Base-by-base conservation (phyloP, 225 moss, liverwort and hornwort species). In the Polytrichum commune region DNA sequence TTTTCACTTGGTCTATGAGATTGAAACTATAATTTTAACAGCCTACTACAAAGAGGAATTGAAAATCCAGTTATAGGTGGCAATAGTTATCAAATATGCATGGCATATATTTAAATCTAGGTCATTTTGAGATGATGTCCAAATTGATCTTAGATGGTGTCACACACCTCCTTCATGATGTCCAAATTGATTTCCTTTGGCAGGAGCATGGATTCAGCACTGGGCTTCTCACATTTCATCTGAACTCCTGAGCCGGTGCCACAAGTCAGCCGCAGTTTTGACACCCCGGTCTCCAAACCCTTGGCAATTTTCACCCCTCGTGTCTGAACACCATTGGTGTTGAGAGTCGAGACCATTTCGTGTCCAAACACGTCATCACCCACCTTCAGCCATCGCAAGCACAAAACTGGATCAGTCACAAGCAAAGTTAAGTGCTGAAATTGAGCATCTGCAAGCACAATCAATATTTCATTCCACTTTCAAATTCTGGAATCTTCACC, bases 271-370 rank as follows among this genome's bases (percentile, higher is more conserved):
- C 85, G 88, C 82, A 98, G 81, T 63, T 74, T 69, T 28, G 97
- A 87, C 55, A 98, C 74, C 29, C 92, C 97, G 27, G 97, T 95
- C 6, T 89, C 87, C 35, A 81, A 86, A 33, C 76, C 73, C 22
- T 84, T 71, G 60, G 85, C 90, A 28, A 98, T 72, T 74, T 80
- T 91, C 71, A 98, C 84, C 6, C 91, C 95, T 64, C 97, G 85
- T 65, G 97, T 95, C 79, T 98, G 97, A 16, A 98, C 95, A 7
- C 97, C 90, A 64, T 91, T 93, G 24, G 46, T 61, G 54, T 92
- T 98, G 60, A 98, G 94, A 70, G 78, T 73, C 62, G 72, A 70
- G 23, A 98, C 72, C 70, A 98, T 77, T 38, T 92, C 81, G 29
- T 82, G 83, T 19, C 97, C 97, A 60, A 85, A 89, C 13, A 69